These are phyloP conservation scores for Aegilops bicornis DNA, from an alignment of 176 grass and related monocot species.

Conservation along the genomic window DNA sequence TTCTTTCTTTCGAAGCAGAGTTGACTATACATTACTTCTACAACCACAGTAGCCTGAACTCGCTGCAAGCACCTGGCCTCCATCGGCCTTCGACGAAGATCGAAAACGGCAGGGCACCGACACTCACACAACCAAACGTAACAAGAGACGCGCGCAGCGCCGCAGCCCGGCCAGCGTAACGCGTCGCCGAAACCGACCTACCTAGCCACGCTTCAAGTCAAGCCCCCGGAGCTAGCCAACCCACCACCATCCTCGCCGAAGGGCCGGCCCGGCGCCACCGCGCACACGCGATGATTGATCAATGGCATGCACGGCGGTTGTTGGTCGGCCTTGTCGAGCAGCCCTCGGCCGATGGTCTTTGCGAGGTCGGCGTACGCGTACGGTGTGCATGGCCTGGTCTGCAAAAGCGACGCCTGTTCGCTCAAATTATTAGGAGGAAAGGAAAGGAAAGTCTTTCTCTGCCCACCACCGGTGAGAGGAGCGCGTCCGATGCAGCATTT, in stretches of 20 bases:
- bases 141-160: too few relatives aligned
- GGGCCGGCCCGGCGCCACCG: not conserved
- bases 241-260: not conserved
- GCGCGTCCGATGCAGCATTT: not conserved
- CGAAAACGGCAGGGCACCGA: too few relatives aligned
- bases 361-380: slow-evolving; percentile 16
- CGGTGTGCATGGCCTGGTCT: not conserved
- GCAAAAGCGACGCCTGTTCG: slow-evolving; percentile 11
- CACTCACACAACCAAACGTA: too few relatives aligned
- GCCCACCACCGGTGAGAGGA: too few relatives aligned
- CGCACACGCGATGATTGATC: slow-evolving; percentile 33
- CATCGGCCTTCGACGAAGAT: too few relatives aligned
- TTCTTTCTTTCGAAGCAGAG: too few relatives aligned
- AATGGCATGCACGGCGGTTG: slow-evolving; percentile 24
- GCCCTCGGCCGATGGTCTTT: not conserved
- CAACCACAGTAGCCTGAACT: too few relatives aligned
- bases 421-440: slow-evolving; percentile 31
- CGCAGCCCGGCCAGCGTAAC: too few relatives aligned
- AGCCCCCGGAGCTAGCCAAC: not conserved
- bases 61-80: too few relatives aligned
- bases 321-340: slow-evolving; percentile 40
- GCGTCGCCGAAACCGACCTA: too few relatives aligned
- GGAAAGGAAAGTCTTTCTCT: not conserved
- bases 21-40: too few relatives aligned
- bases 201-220: not conserved